Base-by-base conservation (phyloP, 2,329 filamentous ascomycete species). In the Hyphodiscus sp. region DNA sequence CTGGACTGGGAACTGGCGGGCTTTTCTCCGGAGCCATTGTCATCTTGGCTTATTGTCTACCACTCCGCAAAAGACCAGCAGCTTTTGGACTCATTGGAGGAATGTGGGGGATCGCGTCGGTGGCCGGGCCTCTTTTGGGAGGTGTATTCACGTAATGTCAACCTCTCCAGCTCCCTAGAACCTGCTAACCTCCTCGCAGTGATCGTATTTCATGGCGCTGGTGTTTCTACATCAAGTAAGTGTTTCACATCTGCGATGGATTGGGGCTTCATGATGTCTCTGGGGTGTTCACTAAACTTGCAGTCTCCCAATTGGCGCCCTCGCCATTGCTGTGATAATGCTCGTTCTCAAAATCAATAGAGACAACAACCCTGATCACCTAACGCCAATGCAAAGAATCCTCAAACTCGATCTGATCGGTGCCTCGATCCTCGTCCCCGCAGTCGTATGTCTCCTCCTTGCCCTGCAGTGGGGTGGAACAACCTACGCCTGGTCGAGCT, bases 321-420 rank as follows among this genome's bases (percentile, higher is more conserved):
- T 71, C 23, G 66, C 71, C 1, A 61, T 76, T 4, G 51, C 61
- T 1, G 51, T 73, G 26, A 55, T 70, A 16, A 60, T 74, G 15
- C 67, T 73, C 3, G 66, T 71, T 42, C 66, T 78, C 4, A 67
- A 74, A 30, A 73, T 74, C 8, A 62, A 74, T 41, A 66, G 66
- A 43, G 65, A 70, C 8, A 50, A 52, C 48, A 57, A 56, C 33
- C 46, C 53, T 2, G 45, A 57, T 15, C 52, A 54, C 20, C 56
- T 61, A 7, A 48, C 53, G 1, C 33, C 57, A 29, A n/a, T 41
- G 8, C 41, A 59, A 47, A 20, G 58, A 48, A 41, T 61, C 33
- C 47, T 51, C 19, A 62, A 65, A 7, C 50, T 70, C 19, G 69
- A 71, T 47, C 43, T 66, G 0, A 43, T 68, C 18, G 69, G 70